Percentiles rank a stretch among this genome's conserved stretches.
Evolutionary conservation across 805 yeast genomes (phyloP).

Genomic region (Zygosaccharomyces siamensis): DNA sequence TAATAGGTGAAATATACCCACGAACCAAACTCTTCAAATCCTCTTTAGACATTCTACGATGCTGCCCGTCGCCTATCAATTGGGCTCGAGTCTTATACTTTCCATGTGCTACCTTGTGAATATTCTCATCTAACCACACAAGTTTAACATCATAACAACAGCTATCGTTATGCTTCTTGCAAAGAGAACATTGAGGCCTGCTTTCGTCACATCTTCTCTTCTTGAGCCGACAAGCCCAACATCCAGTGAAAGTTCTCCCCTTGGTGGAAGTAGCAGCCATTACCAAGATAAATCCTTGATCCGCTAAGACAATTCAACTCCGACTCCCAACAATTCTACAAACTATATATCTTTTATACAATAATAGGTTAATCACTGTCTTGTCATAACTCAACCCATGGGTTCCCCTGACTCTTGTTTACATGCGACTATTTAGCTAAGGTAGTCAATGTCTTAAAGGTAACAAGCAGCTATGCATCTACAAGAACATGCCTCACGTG

Average conservation of each 20-base stretch:
- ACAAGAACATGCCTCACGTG: slow-evolving; percentile 3
- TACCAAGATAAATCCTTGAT: background rate
- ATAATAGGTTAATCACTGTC: background rate
- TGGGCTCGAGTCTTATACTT: slow-evolving; percentile 1
- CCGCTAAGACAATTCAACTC: background rate
- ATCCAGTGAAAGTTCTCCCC: slow-evolving; percentile 33
- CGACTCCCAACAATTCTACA: background rate
- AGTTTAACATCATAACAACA: slow-evolving; percentile 32
- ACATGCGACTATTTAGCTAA: slow-evolving; percentile 1
- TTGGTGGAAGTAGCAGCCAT: slow-evolving; percentile 3
- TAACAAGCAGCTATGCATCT: background rate
- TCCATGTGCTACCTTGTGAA: slow-evolving; percentile 12
- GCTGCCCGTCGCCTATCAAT: background rate
- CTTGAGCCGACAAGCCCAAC: slow-evolving; percentile 35
- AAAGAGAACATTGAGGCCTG: slow-evolving; percentile 29
- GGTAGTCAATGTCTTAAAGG: slow-evolving; percentile 1
- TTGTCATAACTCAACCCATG: background rate
- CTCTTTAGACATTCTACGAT: slow-evolving; percentile 2
- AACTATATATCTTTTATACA: background rate
- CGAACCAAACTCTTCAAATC: background rate
- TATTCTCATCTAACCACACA: slow-evolving; percentile 30
- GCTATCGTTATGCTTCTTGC: slow-evolving; percentile 22
- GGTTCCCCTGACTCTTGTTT: background rate
- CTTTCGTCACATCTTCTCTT: slow-evolving; percentile 32
- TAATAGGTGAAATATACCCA: background rate